Conservation (phyloP, 2,329 filamentous ascomycete genomes). For the Triangularia setosa region DNA sequence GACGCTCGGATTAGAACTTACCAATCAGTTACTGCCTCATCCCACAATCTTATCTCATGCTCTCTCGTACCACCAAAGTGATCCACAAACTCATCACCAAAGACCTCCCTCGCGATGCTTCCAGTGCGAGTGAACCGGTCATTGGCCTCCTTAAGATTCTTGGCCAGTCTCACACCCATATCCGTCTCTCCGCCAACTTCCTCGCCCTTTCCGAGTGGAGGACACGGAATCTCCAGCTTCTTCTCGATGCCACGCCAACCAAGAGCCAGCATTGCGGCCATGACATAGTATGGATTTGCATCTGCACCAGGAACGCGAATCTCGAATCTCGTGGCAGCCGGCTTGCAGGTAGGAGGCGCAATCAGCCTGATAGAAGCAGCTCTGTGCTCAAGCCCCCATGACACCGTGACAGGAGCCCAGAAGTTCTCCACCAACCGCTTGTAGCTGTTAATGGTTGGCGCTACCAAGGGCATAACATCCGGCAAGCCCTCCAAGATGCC, state of each 20-base stretch:
- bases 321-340: constrained; percentile 87
- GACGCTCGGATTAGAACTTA: constrained; percentile 45
- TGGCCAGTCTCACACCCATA: constrained; percentile 73
- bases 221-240: constrained; percentile 77
- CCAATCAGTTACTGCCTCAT: constrained; percentile 97
- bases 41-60: constrained; percentile 86
- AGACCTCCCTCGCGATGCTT: constrained; percentile 87
- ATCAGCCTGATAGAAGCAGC: constrained; percentile 89
- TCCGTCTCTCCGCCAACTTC: constrained; percentile 71
- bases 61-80: constrained; percentile 90
- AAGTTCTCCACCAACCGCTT: constrained; percentile 98
- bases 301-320: constrained; percentile 93
- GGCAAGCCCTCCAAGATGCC: constrained; percentile 84
- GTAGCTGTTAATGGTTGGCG: constrained; percentile 95
- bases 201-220: constrained; percentile 80
- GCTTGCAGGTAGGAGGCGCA: constrained; percentile 77
- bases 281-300: constrained; percentile 81
- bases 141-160: constrained; percentile 80
- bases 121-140: constrained; percentile 69
- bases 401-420: constrained; percentile 97
- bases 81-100: constrained; percentile 93
- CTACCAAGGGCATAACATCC: constrained; percentile 92
- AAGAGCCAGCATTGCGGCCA: constrained; percentile 79
- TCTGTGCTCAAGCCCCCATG: constrained; percentile 93
- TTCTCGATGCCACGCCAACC: constrained; percentile 92